Conservation (phyloP, 2,329 filamentous ascomycete species). For the Colletotrichum sidae region DNA sequence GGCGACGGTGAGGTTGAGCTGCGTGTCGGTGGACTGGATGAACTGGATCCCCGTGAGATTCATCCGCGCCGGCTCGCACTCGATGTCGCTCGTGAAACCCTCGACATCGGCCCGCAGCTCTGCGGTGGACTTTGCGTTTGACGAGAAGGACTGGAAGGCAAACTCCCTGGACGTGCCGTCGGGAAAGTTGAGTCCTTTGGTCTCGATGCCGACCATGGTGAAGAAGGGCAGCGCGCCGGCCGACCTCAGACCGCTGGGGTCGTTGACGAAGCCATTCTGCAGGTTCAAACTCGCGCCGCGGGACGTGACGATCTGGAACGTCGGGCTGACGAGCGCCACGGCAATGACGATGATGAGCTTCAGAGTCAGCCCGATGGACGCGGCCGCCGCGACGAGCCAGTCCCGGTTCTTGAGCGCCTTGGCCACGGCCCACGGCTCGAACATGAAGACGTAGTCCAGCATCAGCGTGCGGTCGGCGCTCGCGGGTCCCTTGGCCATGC, state of each 20-base stretch:
- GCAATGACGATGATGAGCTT: constrained; percentile 50
- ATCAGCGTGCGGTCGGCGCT: constrained; percentile 48
- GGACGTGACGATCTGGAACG: constrained; percentile 42
- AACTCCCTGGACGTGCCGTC: constrained; percentile 47
- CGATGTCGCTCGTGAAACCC: constrained; percentile 47
- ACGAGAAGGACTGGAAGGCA: constrained; percentile 50
- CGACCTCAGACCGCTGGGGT: constrained; percentile 40
- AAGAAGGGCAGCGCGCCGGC: constrained; percentile 47
- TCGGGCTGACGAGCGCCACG: constrained; percentile 50
- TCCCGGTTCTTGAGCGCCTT: constrained; percentile 48
- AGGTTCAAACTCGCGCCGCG: constrained; percentile 42
- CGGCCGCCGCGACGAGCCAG: constrained; percentile 46
- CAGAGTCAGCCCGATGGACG: constrained; percentile 45
- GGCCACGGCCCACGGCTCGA: constrained; percentile 43
- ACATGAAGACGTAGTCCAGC: constrained; percentile 50
- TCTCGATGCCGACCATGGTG: constrained; percentile 48
- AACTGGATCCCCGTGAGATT: constrained; percentile 42
- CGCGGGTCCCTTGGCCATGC: constrained; percentile 45
- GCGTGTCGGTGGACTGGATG: constrained; percentile 34
- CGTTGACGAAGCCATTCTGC: constrained; percentile 45
- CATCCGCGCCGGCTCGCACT: constrained; percentile 46
- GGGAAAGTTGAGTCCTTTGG: constrained; percentile 42
- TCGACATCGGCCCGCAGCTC: constrained; percentile 48
- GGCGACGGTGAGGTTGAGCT: constrained; percentile 47
- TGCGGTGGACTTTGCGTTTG: constrained; percentile 40